These are phyloP conservation scores for Yarrowia hollandica DNA, from an alignment of 805 yeast species.

Conservation along the genomic window DNA sequence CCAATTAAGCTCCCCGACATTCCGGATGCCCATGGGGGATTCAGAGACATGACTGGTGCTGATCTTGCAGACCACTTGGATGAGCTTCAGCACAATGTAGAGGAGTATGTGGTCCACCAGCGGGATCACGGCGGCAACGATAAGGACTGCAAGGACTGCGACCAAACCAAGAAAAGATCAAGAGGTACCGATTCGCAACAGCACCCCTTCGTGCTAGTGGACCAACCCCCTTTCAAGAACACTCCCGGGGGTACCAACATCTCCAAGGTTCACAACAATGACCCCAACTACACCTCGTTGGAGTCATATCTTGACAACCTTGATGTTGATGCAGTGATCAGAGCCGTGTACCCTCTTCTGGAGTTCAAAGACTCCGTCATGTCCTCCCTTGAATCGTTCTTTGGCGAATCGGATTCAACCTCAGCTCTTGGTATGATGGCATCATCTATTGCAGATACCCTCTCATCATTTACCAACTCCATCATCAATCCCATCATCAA, in stretches of 20 bases:
- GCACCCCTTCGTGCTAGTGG: conserved; percentile 12
- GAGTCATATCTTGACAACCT: conserved; percentile 9
- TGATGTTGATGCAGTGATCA: conserved; percentile 17
- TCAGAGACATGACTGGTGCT: conserved; percentile 19
- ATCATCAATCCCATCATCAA: conserved; percentile 34
- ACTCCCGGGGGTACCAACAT: conserved; percentile 23
- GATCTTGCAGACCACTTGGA: conserved; percentile 26
- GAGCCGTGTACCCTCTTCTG: conserved; percentile 22
- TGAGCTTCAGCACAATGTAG: conserved; percentile 22
- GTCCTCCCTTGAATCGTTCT: conserved; percentile 29
- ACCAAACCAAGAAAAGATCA: background rate
- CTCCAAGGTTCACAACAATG: conserved; percentile 25
- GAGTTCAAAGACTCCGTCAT: conserved; percentile 30
- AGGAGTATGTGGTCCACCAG: conserved; percentile 21
- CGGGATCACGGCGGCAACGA: conserved; percentile 18
- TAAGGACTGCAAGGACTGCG: conserved; percentile 1
- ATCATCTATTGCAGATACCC: conserved; percentile 33
- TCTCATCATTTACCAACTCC: conserved; percentile 34
- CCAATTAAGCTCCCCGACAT: conserved; percentile 25
- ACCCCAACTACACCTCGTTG: conserved; percentile 22
- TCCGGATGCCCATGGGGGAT: conserved; percentile 29
- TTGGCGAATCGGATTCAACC: conserved; percentile 31
- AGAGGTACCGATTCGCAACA: background rate
- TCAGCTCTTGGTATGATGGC: conserved; percentile 33
- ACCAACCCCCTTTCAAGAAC: conserved; percentile 18